phyloP scores from a whole-genome alignment of 768 basidiomycete genomes.

The Termitomyces sp. region DNA sequence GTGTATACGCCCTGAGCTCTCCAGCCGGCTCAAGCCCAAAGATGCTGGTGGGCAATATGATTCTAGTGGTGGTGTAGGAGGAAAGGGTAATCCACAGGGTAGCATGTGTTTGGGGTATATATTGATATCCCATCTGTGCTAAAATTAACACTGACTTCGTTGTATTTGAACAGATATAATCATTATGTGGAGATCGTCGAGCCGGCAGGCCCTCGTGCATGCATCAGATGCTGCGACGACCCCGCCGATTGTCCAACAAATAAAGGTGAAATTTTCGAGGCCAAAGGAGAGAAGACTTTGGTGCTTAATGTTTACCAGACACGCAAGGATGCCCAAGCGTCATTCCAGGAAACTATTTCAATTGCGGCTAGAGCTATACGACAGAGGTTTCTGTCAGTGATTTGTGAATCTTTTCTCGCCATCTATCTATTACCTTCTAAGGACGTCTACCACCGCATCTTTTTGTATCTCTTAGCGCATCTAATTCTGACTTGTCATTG shows the following conservation, averaged over 20 bases:
- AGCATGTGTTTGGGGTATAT: slow-evolving; percentile 47
- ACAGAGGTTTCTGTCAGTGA: neutral
- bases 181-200: slow-evolving; percentile 61
- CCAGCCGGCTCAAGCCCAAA: slow-evolving; percentile 40
- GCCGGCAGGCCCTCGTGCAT: slow-evolving; percentile 46
- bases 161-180: slow-evolving; percentile 37
- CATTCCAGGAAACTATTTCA: slow-evolving; percentile 51
- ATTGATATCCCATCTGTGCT: neutral
- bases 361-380: slow-evolving; percentile 33
- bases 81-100: slow-evolving; percentile 48
- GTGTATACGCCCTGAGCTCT: slow-evolving; percentile 43
- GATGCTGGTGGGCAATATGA: slow-evolving; percentile 59
- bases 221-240: slow-evolving; percentile 58
- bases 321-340: slow-evolving; percentile 49
- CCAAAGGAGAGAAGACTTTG: neutral
- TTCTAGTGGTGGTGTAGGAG: slow-evolving; percentile 49
- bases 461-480: no score
- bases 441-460: neutral
- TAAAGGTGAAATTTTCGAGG: slow-evolving; percentile 29
- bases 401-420: neutral
- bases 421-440: no score
- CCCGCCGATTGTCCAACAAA: slow-evolving; percentile 49
- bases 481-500: no score
- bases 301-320: slow-evolving; percentile 27
- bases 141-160: neutral